Conservation (phyloP, 305 asterid genomes). For the Fraxinus greggii region DNA sequence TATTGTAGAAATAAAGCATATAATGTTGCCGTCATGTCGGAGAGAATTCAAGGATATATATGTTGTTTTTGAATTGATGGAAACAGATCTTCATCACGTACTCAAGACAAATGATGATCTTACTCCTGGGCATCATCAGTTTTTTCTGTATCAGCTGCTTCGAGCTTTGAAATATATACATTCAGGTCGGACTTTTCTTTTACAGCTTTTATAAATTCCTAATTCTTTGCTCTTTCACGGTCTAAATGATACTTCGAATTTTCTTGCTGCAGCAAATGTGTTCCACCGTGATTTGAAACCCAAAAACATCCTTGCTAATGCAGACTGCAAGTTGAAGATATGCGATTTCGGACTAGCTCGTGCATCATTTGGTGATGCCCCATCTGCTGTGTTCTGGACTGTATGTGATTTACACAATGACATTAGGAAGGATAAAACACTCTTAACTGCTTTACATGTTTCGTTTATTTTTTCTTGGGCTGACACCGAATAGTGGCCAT, state of each 20-base stretch:
- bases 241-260: conserved; percentile 2
- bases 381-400: conserved; percentile 95
- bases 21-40: conserved; percentile 82
- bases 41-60: conserved; percentile 92
- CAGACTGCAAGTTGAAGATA: conserved; percentile 90
- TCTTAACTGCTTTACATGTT: conserved; percentile 4
- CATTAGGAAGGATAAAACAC: conserved; percentile 23
- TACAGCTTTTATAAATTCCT: conserved; percentile 5
- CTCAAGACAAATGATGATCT: conserved; percentile 82
- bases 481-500: background rate
- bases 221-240: background rate
- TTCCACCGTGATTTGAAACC: conserved; percentile 89
- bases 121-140: conserved; percentile 86
- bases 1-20: conserved; percentile 86
- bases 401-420: conserved; percentile 43
- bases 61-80: conserved; percentile 96
- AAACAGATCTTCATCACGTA: conserved; percentile 92
- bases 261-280: conserved; percentile 68
- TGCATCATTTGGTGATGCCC: conserved; percentile 84
- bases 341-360: conserved; percentile 98
- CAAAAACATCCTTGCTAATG: conserved; percentile 90
- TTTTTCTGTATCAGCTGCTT: conserved; percentile 93
- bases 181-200: conserved; percentile 50
- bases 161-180: conserved; percentile 85
- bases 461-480: conserved; percentile 12